Conservation (phyloP, 257 asterid species). For the Gynochthodes officinalis region DNA sequence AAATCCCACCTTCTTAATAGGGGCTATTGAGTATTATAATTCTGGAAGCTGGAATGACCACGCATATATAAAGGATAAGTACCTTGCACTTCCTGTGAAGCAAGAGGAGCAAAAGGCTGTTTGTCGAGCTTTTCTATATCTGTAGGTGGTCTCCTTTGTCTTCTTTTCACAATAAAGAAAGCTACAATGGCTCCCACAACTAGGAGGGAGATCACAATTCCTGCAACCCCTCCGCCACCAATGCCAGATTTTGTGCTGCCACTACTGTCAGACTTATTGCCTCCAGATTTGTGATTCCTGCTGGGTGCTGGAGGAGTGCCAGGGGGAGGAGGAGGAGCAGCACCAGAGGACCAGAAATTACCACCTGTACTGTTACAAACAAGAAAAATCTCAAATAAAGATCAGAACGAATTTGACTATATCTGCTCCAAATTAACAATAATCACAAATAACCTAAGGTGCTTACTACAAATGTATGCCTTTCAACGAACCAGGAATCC, state of each 20-base stretch:
- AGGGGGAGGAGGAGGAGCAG: conserved; percentile 99
- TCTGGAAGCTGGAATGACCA: conserved; percentile 6
- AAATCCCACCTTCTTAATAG: neutral
- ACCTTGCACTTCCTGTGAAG: conserved; percentile 66
- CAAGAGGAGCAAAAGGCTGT: conserved; percentile 71
- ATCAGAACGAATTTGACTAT: neutral
- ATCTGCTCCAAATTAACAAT: neutral
- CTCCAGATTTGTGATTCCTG: conserved; percentile 48
- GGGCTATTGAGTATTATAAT: neutral
- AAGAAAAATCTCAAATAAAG: conserved; percentile 14
- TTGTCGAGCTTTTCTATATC: conserved; percentile 65
- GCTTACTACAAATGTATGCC: conserved; percentile 67
- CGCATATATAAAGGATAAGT: conserved; percentile 6
- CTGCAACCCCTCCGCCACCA: conserved; percentile 87
- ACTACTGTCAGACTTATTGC: conserved; percentile 36
- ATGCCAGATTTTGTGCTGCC: conserved; percentile 60
- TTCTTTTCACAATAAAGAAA: conserved; percentile 61
- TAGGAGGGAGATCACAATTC: conserved; percentile 70
- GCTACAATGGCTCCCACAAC: conserved; percentile 76
- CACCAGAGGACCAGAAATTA: conserved; percentile 65
- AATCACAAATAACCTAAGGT: conserved; percentile 10
- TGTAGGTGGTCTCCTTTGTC: conserved; percentile 49
- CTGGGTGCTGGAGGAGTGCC: conserved; percentile 84
- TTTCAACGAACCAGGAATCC: conserved; percentile 72
- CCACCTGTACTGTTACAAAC: conserved; percentile 54